These are phyloP conservation scores for Catharanthus roseus DNA, from an alignment of 257 asterid genomes.

Conservation along the genomic window DNA sequence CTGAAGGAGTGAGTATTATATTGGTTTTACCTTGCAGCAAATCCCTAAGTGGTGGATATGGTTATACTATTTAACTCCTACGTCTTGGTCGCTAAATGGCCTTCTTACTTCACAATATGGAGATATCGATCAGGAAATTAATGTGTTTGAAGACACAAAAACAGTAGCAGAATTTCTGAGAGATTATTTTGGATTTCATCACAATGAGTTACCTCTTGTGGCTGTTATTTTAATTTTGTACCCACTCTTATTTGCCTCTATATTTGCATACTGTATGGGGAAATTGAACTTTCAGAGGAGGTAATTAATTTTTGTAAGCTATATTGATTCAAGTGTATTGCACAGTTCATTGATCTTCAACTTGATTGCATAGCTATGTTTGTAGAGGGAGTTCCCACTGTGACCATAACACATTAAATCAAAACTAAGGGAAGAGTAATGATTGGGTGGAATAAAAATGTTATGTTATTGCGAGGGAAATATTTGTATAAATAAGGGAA, in stretches of 20 bases:
- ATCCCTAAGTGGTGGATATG: slow-evolving; percentile 29
- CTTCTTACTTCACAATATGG: slow-evolving; percentile 28
- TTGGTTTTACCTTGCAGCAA: slow-evolving; percentile 13
- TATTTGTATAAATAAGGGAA: too few relatives aligned
- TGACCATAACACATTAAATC: too few relatives aligned
- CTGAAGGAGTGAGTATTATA: too few relatives aligned
- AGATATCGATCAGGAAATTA: slow-evolving; percentile 16
- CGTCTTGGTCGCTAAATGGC: slow-evolving; percentile 24
- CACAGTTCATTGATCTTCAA: too few relatives aligned
- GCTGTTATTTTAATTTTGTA: slow-evolving; percentile 16
- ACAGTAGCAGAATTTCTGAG: slow-evolving; percentile 14
- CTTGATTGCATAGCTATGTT: too few relatives aligned
- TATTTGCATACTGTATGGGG: slow-evolving; percentile 22
- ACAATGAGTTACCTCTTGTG: slow-evolving; percentile 21
- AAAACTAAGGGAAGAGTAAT: too few relatives aligned
- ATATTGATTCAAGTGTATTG: too few relatives aligned
- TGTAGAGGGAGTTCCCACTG: too few relatives aligned
- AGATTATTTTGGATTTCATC: slow-evolving; percentile 20
- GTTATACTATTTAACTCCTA: slow-evolving; percentile 21
- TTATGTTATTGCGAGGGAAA: too few relatives aligned
- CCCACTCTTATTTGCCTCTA: slow-evolving; percentile 18
- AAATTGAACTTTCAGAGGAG: slow-evolving; percentile 29
- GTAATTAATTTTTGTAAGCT: slow-evolving; percentile 2
- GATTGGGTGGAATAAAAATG: too few relatives aligned
- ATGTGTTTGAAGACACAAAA: slow-evolving; percentile 21